These are phyloP conservation scores for Helotiales sp. DNA, from an alignment of 2,329 filamentous ascomycete species.

Conservation along the genomic window DNA sequence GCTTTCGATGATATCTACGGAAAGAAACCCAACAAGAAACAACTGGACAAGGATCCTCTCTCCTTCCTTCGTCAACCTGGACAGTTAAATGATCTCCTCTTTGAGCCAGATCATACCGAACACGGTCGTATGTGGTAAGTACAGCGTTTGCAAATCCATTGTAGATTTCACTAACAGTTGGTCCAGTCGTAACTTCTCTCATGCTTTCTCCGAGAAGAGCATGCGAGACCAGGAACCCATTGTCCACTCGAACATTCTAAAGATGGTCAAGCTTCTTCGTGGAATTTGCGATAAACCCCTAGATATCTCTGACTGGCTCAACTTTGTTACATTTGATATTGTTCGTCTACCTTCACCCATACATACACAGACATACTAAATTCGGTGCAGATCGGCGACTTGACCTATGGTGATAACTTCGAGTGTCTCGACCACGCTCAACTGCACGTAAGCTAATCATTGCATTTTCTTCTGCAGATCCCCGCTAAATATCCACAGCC, in stretches of 20 bases:
- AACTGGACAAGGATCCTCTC: conserved; percentile 8
- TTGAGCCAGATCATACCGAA: conserved; percentile 11
- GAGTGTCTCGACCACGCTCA: background rate
- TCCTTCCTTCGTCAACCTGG: background rate
- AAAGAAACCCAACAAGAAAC: background rate
- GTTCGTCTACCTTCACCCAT: too few species aligned
- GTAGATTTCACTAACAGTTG: background rate
- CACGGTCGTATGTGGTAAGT: conserved; percentile 12
- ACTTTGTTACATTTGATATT: conserved; percentile 40
- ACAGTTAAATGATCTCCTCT: background rate
- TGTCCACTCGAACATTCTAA: conserved; percentile 40
- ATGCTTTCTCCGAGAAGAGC: conserved; percentile 42
- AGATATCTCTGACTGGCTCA: conserved; percentile 13
- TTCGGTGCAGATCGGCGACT: background rate
- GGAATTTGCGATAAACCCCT: background rate
- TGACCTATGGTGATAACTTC: background rate
- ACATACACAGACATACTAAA: too few species aligned
- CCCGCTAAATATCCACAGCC: conserved; percentile 3
- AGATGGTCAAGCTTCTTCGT: conserved; percentile 33
- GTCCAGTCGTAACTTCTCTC: conserved; percentile 32
- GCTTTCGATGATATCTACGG: conserved; percentile 16
- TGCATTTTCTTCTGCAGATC: background rate
- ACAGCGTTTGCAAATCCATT: background rate
- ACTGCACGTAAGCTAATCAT: conserved; percentile 12
- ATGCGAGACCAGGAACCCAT: conserved; percentile 44